A percentile compares a stretch with the other conserved stretches of the same genome.
Conservation (phyloP, 176 grass and related monocot species). For the Zea mays region DNA sequence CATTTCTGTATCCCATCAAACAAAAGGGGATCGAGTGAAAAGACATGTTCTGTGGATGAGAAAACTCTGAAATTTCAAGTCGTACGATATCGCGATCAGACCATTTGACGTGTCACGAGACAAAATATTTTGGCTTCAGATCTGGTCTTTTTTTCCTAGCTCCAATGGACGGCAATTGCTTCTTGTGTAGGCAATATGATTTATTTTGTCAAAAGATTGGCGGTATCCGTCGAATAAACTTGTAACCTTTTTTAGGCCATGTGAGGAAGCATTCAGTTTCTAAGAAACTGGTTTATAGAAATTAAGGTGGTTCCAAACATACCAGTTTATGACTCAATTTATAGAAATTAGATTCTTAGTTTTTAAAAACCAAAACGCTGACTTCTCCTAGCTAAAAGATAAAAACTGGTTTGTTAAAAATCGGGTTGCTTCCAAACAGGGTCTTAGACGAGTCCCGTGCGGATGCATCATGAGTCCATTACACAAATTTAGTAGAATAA, state of each 20-base stretch:
- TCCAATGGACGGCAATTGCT: conserved; percentile 41
- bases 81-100: background rate
- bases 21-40: background rate
- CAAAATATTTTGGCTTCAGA: background rate
- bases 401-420: too few species aligned
- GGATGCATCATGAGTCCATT: too few species aligned
- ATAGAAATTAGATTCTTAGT: too few species aligned
- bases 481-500: too few species aligned
- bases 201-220: background rate
- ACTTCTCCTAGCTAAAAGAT: too few species aligned
- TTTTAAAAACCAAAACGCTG: too few species aligned
- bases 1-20: conserved; percentile 12
- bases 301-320: too few species aligned
- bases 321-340: too few species aligned
- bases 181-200: conserved; percentile 8
- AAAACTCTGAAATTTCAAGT: background rate
- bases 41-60: background rate
- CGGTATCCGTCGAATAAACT: background rate
- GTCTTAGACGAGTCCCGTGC: too few species aligned
- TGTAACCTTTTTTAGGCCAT: background rate
- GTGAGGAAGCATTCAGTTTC: too few species aligned
- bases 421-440: too few species aligned
- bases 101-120: background rate
- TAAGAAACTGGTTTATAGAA: too few species aligned
- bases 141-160: background rate